Evolutionary conservation across 169 alveolate genomes (phyloP).

Genomic region (Eimeria zaria): DNA sequence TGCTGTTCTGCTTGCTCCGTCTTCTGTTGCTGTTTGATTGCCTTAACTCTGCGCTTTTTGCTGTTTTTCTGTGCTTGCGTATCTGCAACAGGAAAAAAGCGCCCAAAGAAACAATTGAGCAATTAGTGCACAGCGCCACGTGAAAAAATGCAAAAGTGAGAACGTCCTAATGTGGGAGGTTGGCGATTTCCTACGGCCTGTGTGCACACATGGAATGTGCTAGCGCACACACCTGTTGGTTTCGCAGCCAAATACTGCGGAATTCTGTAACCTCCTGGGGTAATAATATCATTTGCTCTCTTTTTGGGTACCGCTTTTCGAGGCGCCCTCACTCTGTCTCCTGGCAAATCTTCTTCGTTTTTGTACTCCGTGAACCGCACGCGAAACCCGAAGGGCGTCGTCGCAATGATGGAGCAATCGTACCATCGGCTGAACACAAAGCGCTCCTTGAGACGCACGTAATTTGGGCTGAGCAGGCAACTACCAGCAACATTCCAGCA

Average conservation of each 20-base stretch:
- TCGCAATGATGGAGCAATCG: conserved; percentile 82
- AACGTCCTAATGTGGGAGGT: not conserved
- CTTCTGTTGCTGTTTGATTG: conserved; percentile 83
- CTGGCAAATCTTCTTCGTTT: conserved; percentile 82
- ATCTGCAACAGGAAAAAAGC: conserved; percentile 55
- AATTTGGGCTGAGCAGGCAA: not conserved
- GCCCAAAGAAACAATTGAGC: not conserved
- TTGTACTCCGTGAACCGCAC: conserved; percentile 84
- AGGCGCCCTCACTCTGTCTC: conserved; percentile 79
- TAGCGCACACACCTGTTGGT: conserved; percentile 77
- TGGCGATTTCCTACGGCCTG: not conserved
- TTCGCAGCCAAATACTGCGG: conserved; percentile 84
- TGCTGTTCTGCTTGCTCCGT: conserved; percentile 79
- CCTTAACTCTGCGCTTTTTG: conserved; percentile 79
- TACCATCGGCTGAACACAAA: conserved; percentile 83
- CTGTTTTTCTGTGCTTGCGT: conserved; percentile 81
- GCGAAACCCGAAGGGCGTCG: conserved; percentile 80
- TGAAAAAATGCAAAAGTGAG: not conserved
- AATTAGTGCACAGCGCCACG: not conserved
- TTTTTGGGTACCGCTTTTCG: conserved; percentile 57
- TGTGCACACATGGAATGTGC: not conserved
- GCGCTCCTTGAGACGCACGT: not conserved
- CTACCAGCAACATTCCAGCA: not conserved
- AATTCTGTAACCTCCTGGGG: conserved; percentile 86
- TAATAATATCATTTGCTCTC: conserved; percentile 78